phyloP scores from a whole-genome alignment of 2,329 filamentous ascomycete genomes.

The Epichloe aotearoae region DNA sequence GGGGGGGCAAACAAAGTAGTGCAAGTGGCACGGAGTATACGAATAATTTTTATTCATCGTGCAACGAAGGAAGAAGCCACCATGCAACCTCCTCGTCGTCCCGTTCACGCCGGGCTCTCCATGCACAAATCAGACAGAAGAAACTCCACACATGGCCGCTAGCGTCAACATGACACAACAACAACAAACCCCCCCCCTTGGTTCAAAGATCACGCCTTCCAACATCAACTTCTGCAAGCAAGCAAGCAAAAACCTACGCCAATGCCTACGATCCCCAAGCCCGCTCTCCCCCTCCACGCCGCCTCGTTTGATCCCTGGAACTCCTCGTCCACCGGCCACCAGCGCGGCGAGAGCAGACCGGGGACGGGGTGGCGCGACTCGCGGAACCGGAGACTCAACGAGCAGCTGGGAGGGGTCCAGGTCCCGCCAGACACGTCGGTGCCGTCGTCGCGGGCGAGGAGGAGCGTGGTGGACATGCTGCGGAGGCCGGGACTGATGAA shows the following conservation, averaged over 20 bases:
- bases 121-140: too few relatives aligned
- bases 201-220: too few relatives aligned
- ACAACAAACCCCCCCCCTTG: too few relatives aligned
- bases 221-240: not conserved
- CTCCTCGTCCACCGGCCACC: constrained; percentile 63
- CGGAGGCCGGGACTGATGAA: constrained; percentile 23
- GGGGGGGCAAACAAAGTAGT: too few relatives aligned
- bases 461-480: constrained; percentile 42
- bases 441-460: not conserved
- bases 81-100: too few relatives aligned
- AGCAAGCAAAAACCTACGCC: not conserved
- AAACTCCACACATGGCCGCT: too few relatives aligned
- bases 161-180: too few relatives aligned
- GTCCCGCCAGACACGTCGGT: constrained; percentile 17
- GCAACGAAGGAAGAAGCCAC: too few relatives aligned
- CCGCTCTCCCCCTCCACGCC: constrained; percentile 28
- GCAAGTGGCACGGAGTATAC: too few relatives aligned
- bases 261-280: constrained; percentile 14
- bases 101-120: too few relatives aligned
- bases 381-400: constrained; percentile 52
- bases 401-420: constrained; percentile 54
- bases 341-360: constrained; percentile 55
- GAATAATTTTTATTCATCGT: too few relatives aligned
- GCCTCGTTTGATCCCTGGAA: constrained; percentile 56
- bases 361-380: constrained; percentile 58